phyloP scores from a whole-genome alignment of 2,329 filamentous ascomycete genomes.

The Fusarium dlaminii region DNA sequence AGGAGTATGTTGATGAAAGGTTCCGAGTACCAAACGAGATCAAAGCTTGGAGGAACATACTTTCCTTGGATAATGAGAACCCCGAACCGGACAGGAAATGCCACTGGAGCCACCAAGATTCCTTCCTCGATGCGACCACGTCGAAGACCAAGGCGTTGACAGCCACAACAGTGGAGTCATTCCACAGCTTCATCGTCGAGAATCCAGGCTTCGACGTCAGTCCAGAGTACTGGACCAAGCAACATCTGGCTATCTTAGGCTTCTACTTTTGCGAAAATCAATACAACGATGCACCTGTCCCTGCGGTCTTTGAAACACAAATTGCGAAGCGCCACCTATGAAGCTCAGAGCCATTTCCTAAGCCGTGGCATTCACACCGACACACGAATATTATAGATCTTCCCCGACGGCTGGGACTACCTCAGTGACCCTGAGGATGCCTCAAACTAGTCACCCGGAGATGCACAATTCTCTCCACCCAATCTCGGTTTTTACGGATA shows the following conservation, averaged over 20 bases:
- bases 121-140: too few species aligned
- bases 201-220: neutral
- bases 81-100: too few species aligned
- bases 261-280: neutral
- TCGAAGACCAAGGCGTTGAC: neutral
- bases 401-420: neutral
- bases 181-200: too few species aligned
- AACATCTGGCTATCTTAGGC: neutral
- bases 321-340: neutral
- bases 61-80: too few species aligned
- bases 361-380: neutral
- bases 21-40: too few species aligned
- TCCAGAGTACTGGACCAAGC: neutral
- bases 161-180: too few species aligned
- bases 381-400: neutral
- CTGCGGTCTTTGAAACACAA: neutral
- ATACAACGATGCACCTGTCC: too few species aligned
- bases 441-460: neutral
- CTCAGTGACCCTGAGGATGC: neutral
- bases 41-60: too few species aligned
- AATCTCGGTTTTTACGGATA: neutral
- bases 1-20: too few species aligned
- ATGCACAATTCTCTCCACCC: neutral
- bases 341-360: neutral
- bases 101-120: too few species aligned